These are phyloP conservation scores for Stephania japonica DNA, from an alignment of 164 flowering plant genomes.

Conservation along the genomic window DNA sequence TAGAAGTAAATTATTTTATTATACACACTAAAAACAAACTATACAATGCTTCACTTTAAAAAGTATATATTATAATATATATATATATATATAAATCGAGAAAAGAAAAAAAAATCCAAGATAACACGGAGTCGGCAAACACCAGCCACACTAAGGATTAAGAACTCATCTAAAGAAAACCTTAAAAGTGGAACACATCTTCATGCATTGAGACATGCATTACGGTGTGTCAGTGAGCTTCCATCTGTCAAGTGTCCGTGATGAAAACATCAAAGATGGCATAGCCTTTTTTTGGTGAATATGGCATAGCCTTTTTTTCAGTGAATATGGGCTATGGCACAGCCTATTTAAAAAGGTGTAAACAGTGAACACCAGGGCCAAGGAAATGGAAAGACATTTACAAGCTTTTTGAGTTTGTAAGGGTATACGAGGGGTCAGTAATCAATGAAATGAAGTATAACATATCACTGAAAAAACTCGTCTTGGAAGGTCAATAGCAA, in stretches of 20 bases:
- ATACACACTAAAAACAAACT: background rate
- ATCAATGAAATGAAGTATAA: background rate
- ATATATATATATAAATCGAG: background rate
- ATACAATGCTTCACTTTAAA: background rate
- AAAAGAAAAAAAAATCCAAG: too few relatives aligned
- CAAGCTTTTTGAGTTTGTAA: constrained; percentile 6
- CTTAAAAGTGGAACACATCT: background rate
- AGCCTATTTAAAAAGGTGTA: background rate
- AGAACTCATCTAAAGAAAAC: background rate
- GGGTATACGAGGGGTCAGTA: background rate
- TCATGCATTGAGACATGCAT: background rate
- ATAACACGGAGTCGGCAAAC: background rate
- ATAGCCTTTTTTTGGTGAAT: too few relatives aligned
- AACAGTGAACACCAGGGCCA: background rate
- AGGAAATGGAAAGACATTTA: background rate
- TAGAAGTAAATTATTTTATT: background rate
- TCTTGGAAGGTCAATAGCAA: constrained; percentile 19
- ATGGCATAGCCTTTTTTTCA: too few relatives aligned
- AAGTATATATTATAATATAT: background rate
- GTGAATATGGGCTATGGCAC: too few relatives aligned
- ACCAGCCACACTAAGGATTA: background rate
- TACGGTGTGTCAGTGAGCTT: background rate
- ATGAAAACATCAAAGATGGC: background rate
- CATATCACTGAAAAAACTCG: constrained; percentile 1
- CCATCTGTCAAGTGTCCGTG: background rate